A percentile compares a stretch with the other conserved stretches of the same genome.
These are phyloP conservation scores for Phytophthora fragariaefolia DNA, from an alignment of 352 stramenopile genomes.

Conservation along the genomic window DNA sequence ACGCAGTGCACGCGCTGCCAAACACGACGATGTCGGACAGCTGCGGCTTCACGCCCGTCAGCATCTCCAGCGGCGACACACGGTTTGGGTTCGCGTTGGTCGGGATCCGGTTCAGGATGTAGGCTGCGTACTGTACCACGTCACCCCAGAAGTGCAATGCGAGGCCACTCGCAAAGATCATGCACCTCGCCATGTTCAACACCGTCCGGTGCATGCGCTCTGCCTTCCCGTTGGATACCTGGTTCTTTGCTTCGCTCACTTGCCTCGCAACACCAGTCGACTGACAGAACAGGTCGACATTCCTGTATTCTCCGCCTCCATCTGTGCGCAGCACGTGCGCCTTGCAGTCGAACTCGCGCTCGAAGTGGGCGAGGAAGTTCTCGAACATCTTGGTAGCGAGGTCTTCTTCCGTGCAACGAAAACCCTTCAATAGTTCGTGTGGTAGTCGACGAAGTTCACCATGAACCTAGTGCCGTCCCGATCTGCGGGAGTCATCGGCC, in stretches of 20 bases:
- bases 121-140: background rate
- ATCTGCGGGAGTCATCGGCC: background rate
- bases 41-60: background rate
- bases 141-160: background rate
- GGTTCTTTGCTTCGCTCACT: background rate
- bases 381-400: background rate
- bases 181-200: background rate
- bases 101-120: background rate
- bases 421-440: background rate
- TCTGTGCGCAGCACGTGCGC: background rate
- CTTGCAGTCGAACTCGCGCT: background rate
- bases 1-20: background rate
- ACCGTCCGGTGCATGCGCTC: background rate
- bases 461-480: background rate
- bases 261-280: background rate
- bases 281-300: background rate
- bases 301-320: background rate
- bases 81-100: background rate
- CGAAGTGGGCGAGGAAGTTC: background rate
- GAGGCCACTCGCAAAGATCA: background rate
- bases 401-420: background rate
- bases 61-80: background rate
- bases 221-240: background rate
- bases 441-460: background rate
- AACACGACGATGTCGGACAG: background rate